Percentiles rank a stretch among this genome's conserved stretches.
These are phyloP conservation scores for Poa pratensis DNA, from an alignment of 176 grass and related monocot genomes.

Conservation along the genomic window DNA sequence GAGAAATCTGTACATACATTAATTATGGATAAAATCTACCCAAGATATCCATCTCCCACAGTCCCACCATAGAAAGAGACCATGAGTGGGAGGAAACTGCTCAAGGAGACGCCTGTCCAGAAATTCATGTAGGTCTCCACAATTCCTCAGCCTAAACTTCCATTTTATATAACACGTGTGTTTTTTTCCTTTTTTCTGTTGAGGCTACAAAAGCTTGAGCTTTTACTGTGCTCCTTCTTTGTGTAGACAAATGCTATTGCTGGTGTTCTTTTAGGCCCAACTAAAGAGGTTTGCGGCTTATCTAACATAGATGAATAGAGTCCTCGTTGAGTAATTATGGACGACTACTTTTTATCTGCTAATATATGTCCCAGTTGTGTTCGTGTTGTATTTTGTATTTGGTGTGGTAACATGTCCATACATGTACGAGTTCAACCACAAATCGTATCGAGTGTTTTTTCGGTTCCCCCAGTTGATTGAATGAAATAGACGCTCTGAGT, in stretches of 20 bases:
- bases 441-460: not conserved
- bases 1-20: not conserved
- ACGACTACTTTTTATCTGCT: conserved; percentile 13
- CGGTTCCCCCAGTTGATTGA: not conserved
- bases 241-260: not conserved
- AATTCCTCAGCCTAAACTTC: not conserved
- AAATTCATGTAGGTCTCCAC: conserved; percentile 64
- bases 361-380: not conserved
- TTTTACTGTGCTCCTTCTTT: not conserved
- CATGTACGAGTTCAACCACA: not conserved
- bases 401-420: not conserved
- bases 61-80: conserved; percentile 35
- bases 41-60: not conserved
- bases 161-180: not conserved
- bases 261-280: conserved; percentile 57
- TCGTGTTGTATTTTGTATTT: not conserved
- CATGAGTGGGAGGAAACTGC: conserved; percentile 58
- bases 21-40: not conserved
- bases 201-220: not conserved
- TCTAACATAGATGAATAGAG: conserved; percentile 53
- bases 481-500: conserved; percentile 5
- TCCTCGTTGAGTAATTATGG: conserved; percentile 1
- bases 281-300: conserved; percentile 74
- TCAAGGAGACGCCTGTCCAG: conserved; percentile 69
- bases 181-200: not conserved